Base-by-base conservation (phyloP, 352 stramenopile genomes). In the Phytophthora fragariaefolia region DNA sequence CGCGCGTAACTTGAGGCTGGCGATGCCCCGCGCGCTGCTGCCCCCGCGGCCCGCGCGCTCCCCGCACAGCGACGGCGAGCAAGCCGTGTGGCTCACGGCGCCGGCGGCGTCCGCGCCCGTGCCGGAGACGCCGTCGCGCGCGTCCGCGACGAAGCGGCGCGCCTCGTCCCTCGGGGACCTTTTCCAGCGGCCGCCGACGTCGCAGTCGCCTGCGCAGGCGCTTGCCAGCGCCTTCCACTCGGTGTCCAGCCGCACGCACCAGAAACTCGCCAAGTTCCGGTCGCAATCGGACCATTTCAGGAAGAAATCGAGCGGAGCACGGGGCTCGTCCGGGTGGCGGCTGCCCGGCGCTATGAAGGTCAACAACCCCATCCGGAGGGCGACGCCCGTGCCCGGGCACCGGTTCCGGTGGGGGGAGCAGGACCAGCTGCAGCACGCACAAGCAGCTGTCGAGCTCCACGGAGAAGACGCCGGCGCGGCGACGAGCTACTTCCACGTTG, bases 401-500 rank as follows among this genome's bases (percentile, higher is more conserved):
- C 42, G 34, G 7, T 79, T 80, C 34, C 34, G 60, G 17, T 83
- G 75, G 75, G 36, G 42, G n/a, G 69, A 77, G 12, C 28, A 76
- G 27, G 52, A 74, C 34, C 28, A 57, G 27, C 58, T 90, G 55
- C 76, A 83, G 55, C 85, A 85, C 28, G 85, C 77, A 4, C 59
- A 74, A 7, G 68, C 70, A 2, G 28, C 34, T 13, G 83, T 87
- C 50, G 77, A 82, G 63, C 79, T 69, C 38, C 87, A 95, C 56
- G 79, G 82, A 32, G 87, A 95, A 81, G 87, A 95, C 69, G 85
- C 80, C 4, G 77, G 82, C n/a, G 78, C 71, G 2, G 60, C 66
- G 5, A 76, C 74, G 8, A 71, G 36, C 22, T 91, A 87, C 68
- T 93, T 87, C 60, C 87, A 95, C 69, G 83, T 95, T 65, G 82